Base-by-base conservation (phyloP, 495 filamentous ascomycete species). In the Daldinia concentrica region DNA sequence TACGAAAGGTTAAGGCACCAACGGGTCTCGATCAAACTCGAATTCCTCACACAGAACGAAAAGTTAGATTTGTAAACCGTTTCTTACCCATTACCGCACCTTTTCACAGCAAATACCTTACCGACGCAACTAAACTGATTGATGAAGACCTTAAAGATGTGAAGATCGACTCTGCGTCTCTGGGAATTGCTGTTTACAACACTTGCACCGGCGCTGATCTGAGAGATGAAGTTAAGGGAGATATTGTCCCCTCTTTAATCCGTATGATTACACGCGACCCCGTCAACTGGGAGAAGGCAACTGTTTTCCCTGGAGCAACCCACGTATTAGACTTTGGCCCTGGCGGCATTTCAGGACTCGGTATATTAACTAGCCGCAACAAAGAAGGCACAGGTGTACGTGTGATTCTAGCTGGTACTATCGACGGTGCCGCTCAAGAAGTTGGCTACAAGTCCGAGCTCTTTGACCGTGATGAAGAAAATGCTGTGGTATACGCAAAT, bases 361-460 rank as follows among this genome's bases (percentile, higher is more conserved):
- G 95, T 64, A 92, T 97, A n/a, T 84, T 99, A 52, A 99, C 95
- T 22, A 97, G 97, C 84, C 91, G 94, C 34, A 99, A 96, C 86
- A 99, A 98, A 83, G 95, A 99, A 73, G 95, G 95, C 65, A 98
- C 93, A 51, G 95, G 95, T 71, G 95, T 98, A 30, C 92, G 95
- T 56, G 92, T 97, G 56, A 96, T 99, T 64, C 86, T 98, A 63
- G 95, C 93, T 29, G 95, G 95, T 43, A 87, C 93, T 22, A 91
- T 99, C 69, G 92, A 94, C 73, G 94, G 95, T 34, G 93, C 92
- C 19, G 93, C 95, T 51, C 81, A 86, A 36, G 95, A 97, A 77
- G 91, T 98, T 50, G 95, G 95, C 56, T 99, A 97, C 83, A 98
- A 98, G 82, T 90, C 95, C 0, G 95, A 98, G 80, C 84, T 99